Evolutionary conservation across 2,329 filamentous ascomycete species (phyloP).

Genomic region (Ascochyta viciae-villosae): DNA sequence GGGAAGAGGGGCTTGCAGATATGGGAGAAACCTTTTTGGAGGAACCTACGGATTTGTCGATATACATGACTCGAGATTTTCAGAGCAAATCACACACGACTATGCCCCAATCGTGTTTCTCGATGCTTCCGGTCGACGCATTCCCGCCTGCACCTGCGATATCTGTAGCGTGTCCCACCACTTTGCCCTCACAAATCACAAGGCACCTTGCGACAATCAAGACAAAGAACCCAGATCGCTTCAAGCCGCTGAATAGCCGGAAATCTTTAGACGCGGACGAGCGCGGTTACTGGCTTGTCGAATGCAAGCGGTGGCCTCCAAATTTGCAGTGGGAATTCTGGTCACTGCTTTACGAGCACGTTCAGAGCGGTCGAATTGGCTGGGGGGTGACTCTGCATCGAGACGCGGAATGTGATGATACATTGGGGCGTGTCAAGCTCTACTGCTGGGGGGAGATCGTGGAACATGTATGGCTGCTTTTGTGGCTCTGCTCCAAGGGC

Average conservation of each 20-base stretch:
- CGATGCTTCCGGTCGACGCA: constrained; percentile 29
- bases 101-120: constrained; percentile 18
- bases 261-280: constrained; percentile 66
- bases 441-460: constrained; percentile 82
- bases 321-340: constrained; percentile 63
- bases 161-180: constrained; percentile 24
- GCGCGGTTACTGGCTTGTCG: constrained; percentile 78
- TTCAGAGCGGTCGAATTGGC: constrained; percentile 66
- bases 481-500: constrained; percentile 75
- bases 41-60: neutral
- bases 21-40: neutral
- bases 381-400: constrained; percentile 70
- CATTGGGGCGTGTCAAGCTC: constrained; percentile 61
- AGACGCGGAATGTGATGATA: constrained; percentile 22
- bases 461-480: constrained; percentile 74
- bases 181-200: constrained; percentile 41
- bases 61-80: neutral
- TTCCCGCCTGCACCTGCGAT: constrained; percentile 35
- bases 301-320: constrained; percentile 62
- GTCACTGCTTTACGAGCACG: constrained; percentile 66
- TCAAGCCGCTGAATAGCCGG: constrained; percentile 47
- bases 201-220: constrained; percentile 35
- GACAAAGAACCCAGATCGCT: constrained; percentile 38
- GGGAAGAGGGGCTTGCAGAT: neutral
- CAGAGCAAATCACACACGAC: neutral